Conservation (phyloP, 495 filamentous ascomycete genomes). For the Bathelium albidoporum region DNA sequence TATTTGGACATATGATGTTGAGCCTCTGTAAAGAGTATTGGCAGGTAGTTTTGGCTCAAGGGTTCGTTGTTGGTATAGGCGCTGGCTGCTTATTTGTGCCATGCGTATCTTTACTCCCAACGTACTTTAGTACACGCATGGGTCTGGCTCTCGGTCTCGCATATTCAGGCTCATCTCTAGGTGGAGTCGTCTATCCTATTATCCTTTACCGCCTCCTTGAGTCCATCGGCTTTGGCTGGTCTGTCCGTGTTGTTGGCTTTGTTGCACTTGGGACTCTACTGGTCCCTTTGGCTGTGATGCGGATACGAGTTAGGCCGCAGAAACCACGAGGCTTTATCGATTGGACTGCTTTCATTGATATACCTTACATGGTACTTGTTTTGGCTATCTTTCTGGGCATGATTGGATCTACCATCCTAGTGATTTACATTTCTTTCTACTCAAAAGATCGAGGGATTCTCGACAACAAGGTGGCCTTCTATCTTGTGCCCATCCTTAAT, state of each 20-base stretch:
- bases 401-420: too few relatives aligned
- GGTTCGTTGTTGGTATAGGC: slow-evolving; percentile 36
- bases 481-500: slow-evolving; percentile 40
- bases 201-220: neutral
- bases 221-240: neutral
- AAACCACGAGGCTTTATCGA: slow-evolving; percentile 30
- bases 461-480: too few relatives aligned
- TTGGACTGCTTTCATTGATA: slow-evolving; percentile 27
- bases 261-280: slow-evolving; percentile 35
- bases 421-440: slow-evolving; percentile 37
- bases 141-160: slow-evolving; percentile 44
- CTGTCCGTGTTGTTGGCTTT: slow-evolving; percentile 24
- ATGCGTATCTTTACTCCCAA: slow-evolving; percentile 33
- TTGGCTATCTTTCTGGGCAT: slow-evolving; percentile 27
- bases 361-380: slow-evolving; percentile 28
- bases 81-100: slow-evolving; percentile 35
- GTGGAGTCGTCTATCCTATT: slow-evolving; percentile 61
- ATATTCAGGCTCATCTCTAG: slow-evolving; percentile 44
- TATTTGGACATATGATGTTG: slow-evolving; percentile 33
- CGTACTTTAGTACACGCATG: slow-evolving; percentile 34
- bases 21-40: slow-evolving; percentile 35
- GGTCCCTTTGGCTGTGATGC: slow-evolving; percentile 47
- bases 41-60: slow-evolving; percentile 39
- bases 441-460: slow-evolving; percentile 21
- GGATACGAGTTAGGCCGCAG: slow-evolving; percentile 37